Percentiles rank a stretch among this genome's conserved stretches.
phyloP scores from a whole-genome alignment of 208 protist genomes.

The Acanthamoeba triangularis region DNA sequence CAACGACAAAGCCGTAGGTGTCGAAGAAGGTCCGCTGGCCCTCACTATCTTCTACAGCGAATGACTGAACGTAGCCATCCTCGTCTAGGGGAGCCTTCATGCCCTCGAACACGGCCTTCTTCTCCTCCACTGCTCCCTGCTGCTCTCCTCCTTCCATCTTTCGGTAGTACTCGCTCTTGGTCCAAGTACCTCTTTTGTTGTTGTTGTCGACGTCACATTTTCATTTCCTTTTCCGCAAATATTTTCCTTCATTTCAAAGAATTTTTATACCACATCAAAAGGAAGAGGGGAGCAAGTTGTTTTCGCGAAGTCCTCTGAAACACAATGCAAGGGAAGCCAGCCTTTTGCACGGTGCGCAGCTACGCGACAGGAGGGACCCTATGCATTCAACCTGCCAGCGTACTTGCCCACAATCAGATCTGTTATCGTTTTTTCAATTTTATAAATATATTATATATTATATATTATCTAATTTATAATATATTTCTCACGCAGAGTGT shows the following conservation, averaged over 20 bases:
- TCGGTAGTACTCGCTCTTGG: too few species aligned
- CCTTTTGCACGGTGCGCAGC: too few species aligned
- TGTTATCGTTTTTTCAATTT: background rate
- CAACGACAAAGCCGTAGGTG: conserved; percentile 69
- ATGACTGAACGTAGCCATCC: conserved; percentile 50
- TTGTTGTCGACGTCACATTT: too few species aligned
- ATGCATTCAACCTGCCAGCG: too few species aligned
- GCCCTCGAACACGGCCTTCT: background rate
- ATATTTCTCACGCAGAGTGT: background rate
- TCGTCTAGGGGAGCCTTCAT: conserved; percentile 48
- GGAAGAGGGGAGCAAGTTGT: too few species aligned
- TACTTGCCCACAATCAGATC: background rate
- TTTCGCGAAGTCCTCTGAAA: too few species aligned
- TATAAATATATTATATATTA: background rate
- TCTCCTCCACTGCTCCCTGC: background rate
- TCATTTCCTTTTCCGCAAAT: too few species aligned
- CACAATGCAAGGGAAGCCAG: too few species aligned
- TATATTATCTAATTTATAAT: background rate
- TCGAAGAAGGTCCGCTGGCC: conserved; percentile 33
- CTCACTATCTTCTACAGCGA: conserved; percentile 37
- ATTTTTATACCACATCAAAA: too few species aligned
- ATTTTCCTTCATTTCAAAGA: too few species aligned
- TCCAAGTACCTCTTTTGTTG: too few species aligned
- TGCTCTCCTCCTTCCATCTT: background rate
- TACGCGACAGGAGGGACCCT: too few species aligned